These are phyloP conservation scores for Cadophora gregata DNA, from an alignment of 2,329 filamentous ascomycete species.

Conservation along the genomic window DNA sequence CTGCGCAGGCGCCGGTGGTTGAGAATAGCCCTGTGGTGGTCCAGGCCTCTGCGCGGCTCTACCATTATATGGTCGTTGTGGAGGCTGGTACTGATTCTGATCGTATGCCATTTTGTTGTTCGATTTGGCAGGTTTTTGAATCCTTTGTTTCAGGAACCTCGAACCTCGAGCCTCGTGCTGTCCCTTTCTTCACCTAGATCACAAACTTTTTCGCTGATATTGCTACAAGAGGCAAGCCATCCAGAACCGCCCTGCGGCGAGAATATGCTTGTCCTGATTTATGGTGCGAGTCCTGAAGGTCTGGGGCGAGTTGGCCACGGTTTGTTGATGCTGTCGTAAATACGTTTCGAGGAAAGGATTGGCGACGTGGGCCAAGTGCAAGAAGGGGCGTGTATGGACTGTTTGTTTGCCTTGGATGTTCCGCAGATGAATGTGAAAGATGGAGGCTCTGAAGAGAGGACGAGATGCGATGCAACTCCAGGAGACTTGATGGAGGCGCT, in stretches of 20 bases:
- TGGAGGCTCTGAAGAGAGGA: slow-evolving; percentile 4
- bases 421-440: slow-evolving; percentile 9
- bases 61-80: slow-evolving; percentile 42
- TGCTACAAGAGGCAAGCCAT: slow-evolving; percentile 18
- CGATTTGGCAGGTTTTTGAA: background rate
- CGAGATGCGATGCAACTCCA: slow-evolving; percentile 2
- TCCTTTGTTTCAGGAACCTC: slow-evolving; percentile 1
- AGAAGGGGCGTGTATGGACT: slow-evolving; percentile 22
- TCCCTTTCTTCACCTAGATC: slow-evolving; percentile 9
- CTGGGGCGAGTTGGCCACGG: background rate
- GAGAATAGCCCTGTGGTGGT: slow-evolving; percentile 39
- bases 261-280: background rate
- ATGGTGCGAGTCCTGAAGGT: background rate
- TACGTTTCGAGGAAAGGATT: slow-evolving; percentile 10
- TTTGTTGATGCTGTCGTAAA: background rate
- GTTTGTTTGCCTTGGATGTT: slow-evolving; percentile 10
- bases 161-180: slow-evolving; percentile 1
- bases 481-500: slow-evolving; percentile 3
- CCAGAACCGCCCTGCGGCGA: slow-evolving; percentile 9
- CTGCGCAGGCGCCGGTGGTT: slow-evolving; percentile 38
- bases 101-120: slow-evolving; percentile 43
- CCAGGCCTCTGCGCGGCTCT: slow-evolving; percentile 38
- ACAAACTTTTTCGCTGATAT: background rate
- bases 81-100: slow-evolving; percentile 41
- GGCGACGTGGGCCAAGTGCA: slow-evolving; percentile 7